Conservation (phyloP, 805 yeast species). For the Wickerhamomyces pijperi region DNA sequence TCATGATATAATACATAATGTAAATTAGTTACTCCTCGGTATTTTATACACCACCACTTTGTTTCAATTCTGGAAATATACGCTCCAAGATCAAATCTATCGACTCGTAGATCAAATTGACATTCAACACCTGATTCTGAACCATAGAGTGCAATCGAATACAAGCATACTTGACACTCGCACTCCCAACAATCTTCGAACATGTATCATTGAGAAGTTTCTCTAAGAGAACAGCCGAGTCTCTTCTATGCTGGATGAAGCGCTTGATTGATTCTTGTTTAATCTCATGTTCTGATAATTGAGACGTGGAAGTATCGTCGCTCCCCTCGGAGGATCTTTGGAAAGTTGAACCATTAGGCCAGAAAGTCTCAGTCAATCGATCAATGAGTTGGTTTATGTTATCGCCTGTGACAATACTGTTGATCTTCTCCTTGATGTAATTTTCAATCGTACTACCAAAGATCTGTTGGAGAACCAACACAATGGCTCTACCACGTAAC, state of each 20-base stretch:
- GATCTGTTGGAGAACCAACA: slow-evolving; percentile 73
- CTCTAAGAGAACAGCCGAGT: slow-evolving; percentile 39
- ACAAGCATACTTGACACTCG: slow-evolving; percentile 55
- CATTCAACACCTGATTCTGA: slow-evolving; percentile 64
- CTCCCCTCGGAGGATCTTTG: slow-evolving; percentile 35
- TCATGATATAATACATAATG: too few relatives aligned
- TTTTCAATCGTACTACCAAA: slow-evolving; percentile 83
- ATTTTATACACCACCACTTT: too few relatives aligned
- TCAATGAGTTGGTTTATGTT: slow-evolving; percentile 31
- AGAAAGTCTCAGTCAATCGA: slow-evolving; percentile 20
- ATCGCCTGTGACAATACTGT: slow-evolving; percentile 29
- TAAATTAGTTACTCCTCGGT: too few relatives aligned
- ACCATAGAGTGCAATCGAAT: slow-evolving; percentile 48
- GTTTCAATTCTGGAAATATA: slow-evolving; percentile 15
- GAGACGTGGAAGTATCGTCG: too few relatives aligned
- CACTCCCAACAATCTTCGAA: slow-evolving; percentile 62
- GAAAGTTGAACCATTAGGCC: slow-evolving; percentile 50
- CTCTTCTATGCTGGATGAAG: too few relatives aligned
- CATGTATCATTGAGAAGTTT: slow-evolving; percentile 51
- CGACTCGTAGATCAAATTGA: slow-evolving; percentile 47
- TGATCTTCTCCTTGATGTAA: slow-evolving; percentile 27
- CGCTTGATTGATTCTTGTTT: slow-evolving; percentile 55
- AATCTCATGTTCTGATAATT: slow-evolving; percentile 36
- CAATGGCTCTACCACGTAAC: slow-evolving; percentile 76
- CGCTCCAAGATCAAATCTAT: slow-evolving; percentile 46